A percentile compares a stretch with the other conserved stretches of the same genome.
Conservation (phyloP, 2,329 filamentous ascomycete species). For the Fusarium begoniae region DNA sequence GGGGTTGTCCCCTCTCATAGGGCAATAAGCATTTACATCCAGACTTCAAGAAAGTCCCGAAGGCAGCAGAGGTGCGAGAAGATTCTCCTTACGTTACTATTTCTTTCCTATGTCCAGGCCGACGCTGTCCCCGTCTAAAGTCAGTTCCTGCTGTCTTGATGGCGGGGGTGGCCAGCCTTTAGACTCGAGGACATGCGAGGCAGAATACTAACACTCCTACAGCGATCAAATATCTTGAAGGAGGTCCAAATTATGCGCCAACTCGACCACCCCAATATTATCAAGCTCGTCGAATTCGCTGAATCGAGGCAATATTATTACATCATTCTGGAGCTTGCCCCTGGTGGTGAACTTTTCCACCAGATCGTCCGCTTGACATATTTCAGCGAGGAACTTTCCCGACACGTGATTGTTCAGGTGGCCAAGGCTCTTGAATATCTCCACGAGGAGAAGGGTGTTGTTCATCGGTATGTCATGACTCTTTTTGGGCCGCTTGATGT, state of each 20-base stretch:
- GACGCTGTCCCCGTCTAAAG: constrained; percentile 36
- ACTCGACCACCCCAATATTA: constrained; percentile 94
- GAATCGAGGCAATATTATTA: constrained; percentile 97
- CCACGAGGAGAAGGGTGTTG: constrained; percentile 93
- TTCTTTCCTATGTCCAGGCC: constrained; percentile 3
- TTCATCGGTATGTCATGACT: constrained; percentile 80
- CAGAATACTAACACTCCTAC: constrained; percentile 44
- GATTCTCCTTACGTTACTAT: constrained; percentile 48
- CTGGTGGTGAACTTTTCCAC: constrained; percentile 96
- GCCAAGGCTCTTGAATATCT: constrained; percentile 94
- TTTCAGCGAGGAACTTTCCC: constrained; percentile 94
- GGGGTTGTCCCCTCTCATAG: constrained; percentile 64
- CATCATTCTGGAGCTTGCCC: constrained; percentile 93
- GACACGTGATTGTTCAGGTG: constrained; percentile 94
- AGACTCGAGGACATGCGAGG: constrained; percentile 21
- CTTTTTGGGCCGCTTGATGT: neutral
- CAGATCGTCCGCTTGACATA: constrained; percentile 98
- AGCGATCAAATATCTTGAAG: constrained; percentile 98
- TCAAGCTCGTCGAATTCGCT: constrained; percentile 91
- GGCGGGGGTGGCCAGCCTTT: constrained; percentile 31
- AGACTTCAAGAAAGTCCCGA: constrained; percentile 93
- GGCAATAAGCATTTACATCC: constrained; percentile 93
- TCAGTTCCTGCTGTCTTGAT: constrained; percentile 31
- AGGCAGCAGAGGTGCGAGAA: constrained; percentile 94
- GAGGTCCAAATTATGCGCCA: constrained; percentile 99